Evolutionary conservation across 2,329 filamentous ascomycete genomes (phyloP), one percentile per base, ranked within the genome.

Genomic region (Fusarium sp.): DNA sequence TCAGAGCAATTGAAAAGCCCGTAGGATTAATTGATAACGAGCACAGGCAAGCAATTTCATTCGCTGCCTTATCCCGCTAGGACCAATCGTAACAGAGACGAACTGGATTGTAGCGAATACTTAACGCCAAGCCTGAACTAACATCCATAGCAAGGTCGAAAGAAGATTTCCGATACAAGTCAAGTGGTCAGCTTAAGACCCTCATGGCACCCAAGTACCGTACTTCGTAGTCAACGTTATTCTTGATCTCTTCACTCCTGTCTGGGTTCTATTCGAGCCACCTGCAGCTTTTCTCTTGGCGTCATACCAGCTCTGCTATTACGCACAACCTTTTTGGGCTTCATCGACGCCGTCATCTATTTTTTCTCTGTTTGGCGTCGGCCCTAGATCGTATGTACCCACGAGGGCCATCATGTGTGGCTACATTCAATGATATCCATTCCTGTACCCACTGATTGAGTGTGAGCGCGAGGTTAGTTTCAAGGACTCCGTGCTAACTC

Each of bases 11-110:
- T 54, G n/a, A 55, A 55, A 40, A 23, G 51, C 27, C 21, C 54
- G 42, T 39, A 40, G 18, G 27, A 36, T 52, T 57, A 54, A 71
- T 66, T 72, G 71, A 73, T 73, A 74, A 73, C 65, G 60, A 11
- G 33, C n/a, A 13, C 29, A 42, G 21, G 23, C 42, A 47, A 36
- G 20, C 14, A 40, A 36, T 54, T 29, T 59, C 17, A 72, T 72
- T 72, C 58, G 67, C 41, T 62, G 58, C 58, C 59, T 62, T 54
- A 45, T 49, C 56, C 60, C 47, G 50, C 67, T 56, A n/a, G 53
- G 63, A 46, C 69, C 56, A 59, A 43, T 51, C 25, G 48, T 31
- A 54, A 60, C 53, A 50, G 64, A 60, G 64, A 52, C 54, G 51
- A 29, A 45, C 33, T 23, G 43, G 31, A 37, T 48, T 58, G 49